Percentiles rank a stretch among this genome's conserved stretches.
Evolutionary conservation across 192 early-diverging fungal species (phyloP).

Genomic region (Backusella parvicylindrica): DNA sequence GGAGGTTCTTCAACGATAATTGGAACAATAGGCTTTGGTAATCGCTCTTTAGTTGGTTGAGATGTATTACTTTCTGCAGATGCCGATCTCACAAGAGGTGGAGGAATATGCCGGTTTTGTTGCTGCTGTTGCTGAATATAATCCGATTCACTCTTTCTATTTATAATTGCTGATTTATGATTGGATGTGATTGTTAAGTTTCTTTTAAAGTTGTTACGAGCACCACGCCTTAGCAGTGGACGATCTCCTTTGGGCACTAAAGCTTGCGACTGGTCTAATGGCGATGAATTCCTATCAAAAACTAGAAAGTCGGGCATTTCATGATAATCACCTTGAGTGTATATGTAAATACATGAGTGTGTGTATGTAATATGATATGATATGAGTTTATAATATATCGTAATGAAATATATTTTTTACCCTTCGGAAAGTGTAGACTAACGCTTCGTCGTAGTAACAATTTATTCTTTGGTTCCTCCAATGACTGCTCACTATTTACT

Average conservation of each 20-base stretch:
- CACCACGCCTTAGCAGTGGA: conserved; percentile 40
- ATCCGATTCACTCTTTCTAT: conserved; percentile 11
- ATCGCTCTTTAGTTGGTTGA: neutral
- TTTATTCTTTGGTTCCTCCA: neutral
- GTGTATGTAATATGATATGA: neutral
- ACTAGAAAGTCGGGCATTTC: conserved; percentile 10
- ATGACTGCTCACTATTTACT: neutral
- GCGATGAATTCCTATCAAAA: conserved; percentile 43
- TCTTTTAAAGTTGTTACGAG: conserved; percentile 50
- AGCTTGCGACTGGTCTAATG: conserved; percentile 38
- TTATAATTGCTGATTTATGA: neutral
- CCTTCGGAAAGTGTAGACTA: conserved; percentile 11
- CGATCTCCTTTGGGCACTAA: conserved; percentile 37
- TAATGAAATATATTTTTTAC: neutral
- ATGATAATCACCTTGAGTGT: neutral
- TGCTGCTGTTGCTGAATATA: neutral
- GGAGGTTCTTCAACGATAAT: neutral
- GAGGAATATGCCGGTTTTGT: neutral
- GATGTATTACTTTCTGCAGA: neutral
- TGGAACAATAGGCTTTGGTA: neutral
- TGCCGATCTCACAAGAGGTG: neutral
- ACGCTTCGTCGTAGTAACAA: conserved; percentile 13
- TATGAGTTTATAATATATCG: neutral
- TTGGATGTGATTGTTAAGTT: conserved; percentile 36
- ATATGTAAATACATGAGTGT: neutral